Evolutionary conservation across 1,139 yeast species (phyloP).

Genomic region (Yamadazyma blattariae): DNA sequence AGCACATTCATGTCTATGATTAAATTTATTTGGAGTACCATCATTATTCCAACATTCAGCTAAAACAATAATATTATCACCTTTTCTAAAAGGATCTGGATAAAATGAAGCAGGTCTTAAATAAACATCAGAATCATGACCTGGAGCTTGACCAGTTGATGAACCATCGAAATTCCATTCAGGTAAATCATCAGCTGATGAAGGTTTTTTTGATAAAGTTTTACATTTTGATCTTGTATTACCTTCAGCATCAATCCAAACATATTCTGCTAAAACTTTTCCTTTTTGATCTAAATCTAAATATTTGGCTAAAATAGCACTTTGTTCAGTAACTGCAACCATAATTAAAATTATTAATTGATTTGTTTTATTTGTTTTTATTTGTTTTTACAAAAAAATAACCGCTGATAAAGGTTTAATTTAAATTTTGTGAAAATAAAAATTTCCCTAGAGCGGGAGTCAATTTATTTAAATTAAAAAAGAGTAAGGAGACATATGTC

Average conservation of each 20-base stretch:
- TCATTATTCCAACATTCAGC: slow-evolving; percentile 98
- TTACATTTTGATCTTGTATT: slow-evolving; percentile 91
- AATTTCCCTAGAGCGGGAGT: background rate
- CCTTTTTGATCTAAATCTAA: slow-evolving; percentile 83
- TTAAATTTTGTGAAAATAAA: too few species aligned
- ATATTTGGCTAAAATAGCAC: slow-evolving; percentile 78
- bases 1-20: slow-evolving; percentile 97
- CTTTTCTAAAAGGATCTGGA: slow-evolving; percentile 97
- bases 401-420: too few species aligned
- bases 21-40: slow-evolving; percentile 97
- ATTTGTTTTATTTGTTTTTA: too few species aligned
- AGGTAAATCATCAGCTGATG: slow-evolving; percentile 81
- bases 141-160: slow-evolving; percentile 98
- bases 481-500: background rate
- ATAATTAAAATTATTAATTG: too few species aligned
- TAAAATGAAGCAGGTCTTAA: slow-evolving; percentile 91
- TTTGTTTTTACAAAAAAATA: too few species aligned
- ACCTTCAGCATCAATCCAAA: slow-evolving; percentile 96
- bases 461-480: background rate
- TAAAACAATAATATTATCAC: slow-evolving; percentile 91
- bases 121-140: slow-evolving; percentile 92
- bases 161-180: slow-evolving; percentile 99
- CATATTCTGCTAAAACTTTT: slow-evolving; percentile 87
- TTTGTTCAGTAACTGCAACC: slow-evolving; percentile 61
- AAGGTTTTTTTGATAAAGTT: slow-evolving; percentile 69